Base-by-base conservation (phyloP, 768 basidiomycete genomes). In the Tricholoma matsutake region DNA sequence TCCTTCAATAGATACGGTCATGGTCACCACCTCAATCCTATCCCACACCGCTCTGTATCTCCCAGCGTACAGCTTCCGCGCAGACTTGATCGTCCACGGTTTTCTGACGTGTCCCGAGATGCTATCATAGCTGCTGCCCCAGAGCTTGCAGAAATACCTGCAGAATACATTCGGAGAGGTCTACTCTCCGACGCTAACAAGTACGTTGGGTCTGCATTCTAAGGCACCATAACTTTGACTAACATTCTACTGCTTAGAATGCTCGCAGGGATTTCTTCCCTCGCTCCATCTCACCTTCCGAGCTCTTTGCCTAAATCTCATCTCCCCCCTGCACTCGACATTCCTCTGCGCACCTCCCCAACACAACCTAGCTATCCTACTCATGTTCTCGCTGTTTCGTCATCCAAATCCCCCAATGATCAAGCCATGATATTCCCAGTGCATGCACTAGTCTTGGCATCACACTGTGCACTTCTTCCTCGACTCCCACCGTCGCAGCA, bases 1-100 rank as follows among this genome's bases (percentile, higher is more conserved):
- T 63, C 78, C 53, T 81, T 81, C 66, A 65, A 70, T 61, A 71
- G 71, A 61, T 78, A 75, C 68, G 63, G 65, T 54, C 78, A 78
- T 64, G 65, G 67, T 29, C 75, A 75, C 56, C 74, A 72, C 31
- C 74, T 72, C 41, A 53, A 70, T 18, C 54, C 66, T 22, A 60
- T 68, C 2, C 59, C 72, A 4, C 25, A 66, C 16, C 60, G 54
- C 37, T 22, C 68, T 32, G 62, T 59, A 9, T 62, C 67, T 11
- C 69, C 76, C 3, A 70, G 65, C 65, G 79, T 91, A 10, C 86
- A 90, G 65, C 83, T 92, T 22, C 91, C 89, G n/a, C 83, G 89
- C 58, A 84, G 78, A 41, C 85, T 92, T 54, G 76, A 82, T 32
- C 83, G 88, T 10, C 89, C 91, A 4, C 72, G 78, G 2, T 86